phyloP scores from a whole-genome alignment of 768 basidiomycete genomes.

The Dendrothele bispora region DNA sequence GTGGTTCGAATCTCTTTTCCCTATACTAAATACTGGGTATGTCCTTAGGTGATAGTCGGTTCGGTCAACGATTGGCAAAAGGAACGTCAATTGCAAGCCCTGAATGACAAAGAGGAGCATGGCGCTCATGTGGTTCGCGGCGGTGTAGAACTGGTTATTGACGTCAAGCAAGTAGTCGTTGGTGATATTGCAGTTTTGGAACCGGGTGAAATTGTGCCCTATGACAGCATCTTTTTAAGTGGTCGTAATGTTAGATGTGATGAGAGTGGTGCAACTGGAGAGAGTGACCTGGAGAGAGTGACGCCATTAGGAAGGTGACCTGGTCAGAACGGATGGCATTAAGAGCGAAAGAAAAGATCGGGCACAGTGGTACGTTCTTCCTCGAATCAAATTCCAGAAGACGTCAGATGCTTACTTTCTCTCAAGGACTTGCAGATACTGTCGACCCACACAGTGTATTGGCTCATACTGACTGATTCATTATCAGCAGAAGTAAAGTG shows the following conservation, averaged over 20 bases:
- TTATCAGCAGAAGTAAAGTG: conserved; percentile 90
- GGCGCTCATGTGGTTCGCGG: conserved; percentile 80
- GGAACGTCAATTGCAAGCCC: conserved; percentile 88
- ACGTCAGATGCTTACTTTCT: too few species aligned
- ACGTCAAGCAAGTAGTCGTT: conserved; percentile 90
- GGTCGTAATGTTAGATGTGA: conserved; percentile 96
- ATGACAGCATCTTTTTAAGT: conserved; percentile 90
- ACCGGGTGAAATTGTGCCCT: conserved; percentile 94
- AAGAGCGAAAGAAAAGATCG: conserved; percentile 30
- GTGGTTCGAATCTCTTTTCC: too few species aligned
- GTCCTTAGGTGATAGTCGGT: conserved; percentile 82
- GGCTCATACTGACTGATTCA: conserved; percentile 84
- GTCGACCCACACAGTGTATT: too few species aligned
- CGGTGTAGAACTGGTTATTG: conserved; percentile 67
- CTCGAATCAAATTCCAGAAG: too few species aligned
- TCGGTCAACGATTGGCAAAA: conserved; percentile 99
- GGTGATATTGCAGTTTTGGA: conserved; percentile 91
- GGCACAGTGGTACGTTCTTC: conserved; percentile 25
- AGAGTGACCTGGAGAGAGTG: too few species aligned
- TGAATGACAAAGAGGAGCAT: conserved; percentile 95
- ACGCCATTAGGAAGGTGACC: conserved; percentile 86
- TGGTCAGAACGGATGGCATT: conserved; percentile 72
- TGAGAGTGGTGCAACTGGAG: conserved; percentile 94
- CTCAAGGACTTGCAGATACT: too few species aligned
- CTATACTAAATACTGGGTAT: too few species aligned